Evolutionary conservation across 2,329 filamentous ascomycete species (phyloP).

Genomic region (Pestalotiopsis sp.): DNA sequence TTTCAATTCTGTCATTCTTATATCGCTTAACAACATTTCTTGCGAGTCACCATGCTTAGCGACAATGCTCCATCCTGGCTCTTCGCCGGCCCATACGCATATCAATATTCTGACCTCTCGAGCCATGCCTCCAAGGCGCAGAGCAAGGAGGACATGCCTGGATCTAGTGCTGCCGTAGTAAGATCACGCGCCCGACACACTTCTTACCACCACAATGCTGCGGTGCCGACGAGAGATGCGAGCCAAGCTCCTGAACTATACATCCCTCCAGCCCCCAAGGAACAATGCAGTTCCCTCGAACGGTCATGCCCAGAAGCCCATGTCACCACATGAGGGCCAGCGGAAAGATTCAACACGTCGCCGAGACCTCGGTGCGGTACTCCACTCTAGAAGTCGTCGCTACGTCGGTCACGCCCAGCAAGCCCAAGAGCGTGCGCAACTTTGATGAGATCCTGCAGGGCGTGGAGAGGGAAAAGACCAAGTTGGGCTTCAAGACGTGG

Average conservation of each 20-base stretch:
- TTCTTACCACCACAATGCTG: not conserved
- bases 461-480: not conserved
- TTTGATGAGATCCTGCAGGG: not conserved
- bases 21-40: no score
- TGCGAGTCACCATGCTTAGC: not conserved
- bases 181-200: not conserved
- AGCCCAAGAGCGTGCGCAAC: not conserved
- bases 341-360: not conserved
- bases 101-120: constrained; percentile 1
- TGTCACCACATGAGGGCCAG: not conserved
- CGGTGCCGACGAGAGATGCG: not conserved
- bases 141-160: no score
- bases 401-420: not conserved
- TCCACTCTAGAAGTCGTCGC: not conserved
- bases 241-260: not conserved
- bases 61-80: not conserved
- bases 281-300: not conserved
- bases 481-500: not conserved
- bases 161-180: not conserved
- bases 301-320: not conserved
- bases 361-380: not conserved
- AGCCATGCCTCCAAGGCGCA: not conserved
- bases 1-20: not conserved
- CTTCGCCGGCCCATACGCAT: not conserved
- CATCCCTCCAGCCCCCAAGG: not conserved